A percentile compares a stretch with the other conserved stretches of the same genome.
phyloP scores from a whole-genome alignment of 2,329 filamentous ascomycete genomes.

The Aaosphaeria arxii region DNA sequence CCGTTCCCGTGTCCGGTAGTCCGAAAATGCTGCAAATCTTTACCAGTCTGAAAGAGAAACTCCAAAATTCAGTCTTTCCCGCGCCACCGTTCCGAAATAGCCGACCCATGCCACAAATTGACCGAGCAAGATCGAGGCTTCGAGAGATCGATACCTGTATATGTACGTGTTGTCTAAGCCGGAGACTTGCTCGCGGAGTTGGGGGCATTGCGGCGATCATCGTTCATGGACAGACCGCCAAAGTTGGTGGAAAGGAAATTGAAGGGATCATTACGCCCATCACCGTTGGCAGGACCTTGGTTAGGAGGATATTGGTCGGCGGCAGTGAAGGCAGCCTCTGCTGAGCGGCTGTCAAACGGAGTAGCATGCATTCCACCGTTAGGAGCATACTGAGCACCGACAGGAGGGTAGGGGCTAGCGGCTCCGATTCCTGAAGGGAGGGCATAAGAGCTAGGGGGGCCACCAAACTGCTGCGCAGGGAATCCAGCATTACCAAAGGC shows the following conservation, averaged over 20 bases:
- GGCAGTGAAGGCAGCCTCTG: constrained; percentile 90
- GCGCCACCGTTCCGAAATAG: constrained; percentile 34
- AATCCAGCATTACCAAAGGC: constrained; percentile 60
- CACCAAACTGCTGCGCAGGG: constrained; percentile 77
- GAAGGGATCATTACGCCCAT: constrained; percentile 71
- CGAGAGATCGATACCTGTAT: constrained; percentile 29
- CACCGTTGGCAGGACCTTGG: constrained; percentile 65
- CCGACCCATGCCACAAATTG: constrained; percentile 31
- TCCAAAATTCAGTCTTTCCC: constrained; percentile 35
- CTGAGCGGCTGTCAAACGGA: constrained; percentile 88
- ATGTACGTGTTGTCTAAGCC: constrained; percentile 33
- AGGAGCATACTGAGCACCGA: constrained; percentile 73
- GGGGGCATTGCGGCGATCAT: constrained; percentile 46
- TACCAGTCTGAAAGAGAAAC: constrained; percentile 34
- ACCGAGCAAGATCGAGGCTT: constrained; percentile 30
- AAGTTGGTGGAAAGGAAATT: constrained; percentile 76
- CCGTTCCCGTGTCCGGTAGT: constrained; percentile 31
- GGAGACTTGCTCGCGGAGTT: constrained; percentile 39
- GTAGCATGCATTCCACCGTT: constrained; percentile 76
- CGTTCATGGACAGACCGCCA: constrained; percentile 68
- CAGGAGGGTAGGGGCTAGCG: constrained; percentile 73
- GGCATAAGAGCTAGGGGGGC: constrained; percentile 83
- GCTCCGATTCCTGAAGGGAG: constrained; percentile 82
- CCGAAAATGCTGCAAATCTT: constrained; percentile 39
- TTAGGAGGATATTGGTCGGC: constrained; percentile 79